Evolutionary conservation across 139 green algal genomes (phyloP).

Genomic region (Volvox reticuliferus): DNA sequence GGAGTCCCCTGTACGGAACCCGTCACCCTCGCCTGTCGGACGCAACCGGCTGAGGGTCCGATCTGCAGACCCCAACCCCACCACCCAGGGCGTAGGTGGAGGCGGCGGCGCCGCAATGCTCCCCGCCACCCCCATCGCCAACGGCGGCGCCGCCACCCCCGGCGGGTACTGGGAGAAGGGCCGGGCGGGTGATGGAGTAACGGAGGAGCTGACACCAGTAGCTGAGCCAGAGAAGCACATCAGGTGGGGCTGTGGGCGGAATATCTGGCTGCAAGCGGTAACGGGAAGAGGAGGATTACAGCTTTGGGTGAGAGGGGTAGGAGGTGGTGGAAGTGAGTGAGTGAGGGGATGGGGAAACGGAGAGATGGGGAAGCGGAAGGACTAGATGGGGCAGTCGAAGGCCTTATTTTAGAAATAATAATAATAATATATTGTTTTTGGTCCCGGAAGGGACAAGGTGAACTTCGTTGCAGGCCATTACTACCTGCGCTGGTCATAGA

Average conservation of each 20-base stretch:
- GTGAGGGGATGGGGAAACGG: no score
- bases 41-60: constrained; percentile 21
- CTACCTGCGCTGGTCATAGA: no score
- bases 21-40: not conserved
- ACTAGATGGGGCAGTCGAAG: no score
- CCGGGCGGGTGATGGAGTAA: constrained; percentile 49
- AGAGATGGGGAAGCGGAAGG: no score
- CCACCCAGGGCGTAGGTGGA: not conserved
- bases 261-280: no score
- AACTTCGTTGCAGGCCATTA: no score
- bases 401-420: no score
- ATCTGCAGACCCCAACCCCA: constrained; percentile 9
- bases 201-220: constrained; percentile 63
- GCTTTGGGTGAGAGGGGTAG: no score
- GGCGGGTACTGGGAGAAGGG: constrained; percentile 50
- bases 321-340: no score
- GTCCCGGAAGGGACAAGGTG: no score
- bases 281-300: no score
- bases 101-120: not conserved
- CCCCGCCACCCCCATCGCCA: constrained; percentile 1
- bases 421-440: no score
- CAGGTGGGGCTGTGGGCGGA: constrained; percentile 5
- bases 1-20: not conserved
- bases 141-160: not conserved
- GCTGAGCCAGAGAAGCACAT: constrained; percentile 57